Percentiles rank a stretch among this genome's conserved stretches.
phyloP scores from a whole-genome alignment of 1,139 yeast species.

The Starmera stellimalicola region DNA sequence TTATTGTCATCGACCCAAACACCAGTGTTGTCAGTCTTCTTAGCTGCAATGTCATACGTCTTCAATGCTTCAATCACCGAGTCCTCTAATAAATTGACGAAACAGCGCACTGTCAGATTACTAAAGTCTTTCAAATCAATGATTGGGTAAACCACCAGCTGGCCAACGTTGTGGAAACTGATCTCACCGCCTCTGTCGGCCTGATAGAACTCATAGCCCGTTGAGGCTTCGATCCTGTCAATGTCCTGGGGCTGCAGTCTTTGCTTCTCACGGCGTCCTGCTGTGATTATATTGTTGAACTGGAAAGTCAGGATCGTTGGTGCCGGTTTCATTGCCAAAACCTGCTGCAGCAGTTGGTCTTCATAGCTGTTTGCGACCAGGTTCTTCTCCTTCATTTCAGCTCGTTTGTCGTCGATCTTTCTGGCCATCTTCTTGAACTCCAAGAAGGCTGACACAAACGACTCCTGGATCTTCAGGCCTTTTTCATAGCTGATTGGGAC shows the following conservation, averaged over 20 bases:
- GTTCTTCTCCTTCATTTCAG: slow-evolving; percentile 32
- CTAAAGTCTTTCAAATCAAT: slow-evolving; percentile 59
- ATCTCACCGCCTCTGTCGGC: slow-evolving; percentile 94
- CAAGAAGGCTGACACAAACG: slow-evolving; percentile 50
- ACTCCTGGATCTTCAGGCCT: slow-evolving; percentile 57
- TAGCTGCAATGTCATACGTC: slow-evolving; percentile 18
- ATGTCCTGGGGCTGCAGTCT: slow-evolving; percentile 30
- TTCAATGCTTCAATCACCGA: slow-evolving; percentile 47
- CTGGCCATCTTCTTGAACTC: slow-evolving; percentile 49
- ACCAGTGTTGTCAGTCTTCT: slow-evolving; percentile 68
- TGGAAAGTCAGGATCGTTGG: slow-evolving; percentile 72
- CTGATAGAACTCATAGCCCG: slow-evolving; percentile 51
- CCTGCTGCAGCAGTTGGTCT: slow-evolving; percentile 31
- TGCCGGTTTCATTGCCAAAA: slow-evolving; percentile 44
- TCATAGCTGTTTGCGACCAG: slow-evolving; percentile 37
- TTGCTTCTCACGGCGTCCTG: slow-evolving; percentile 70
- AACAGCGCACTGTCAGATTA: slow-evolving; percentile 61
- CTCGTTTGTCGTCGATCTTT: slow-evolving; percentile 34
- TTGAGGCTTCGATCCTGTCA: slow-evolving; percentile 18
- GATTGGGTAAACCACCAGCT: slow-evolving; percentile 76
- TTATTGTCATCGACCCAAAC: slow-evolving; percentile 59
- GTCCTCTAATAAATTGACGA: slow-evolving; percentile 60
- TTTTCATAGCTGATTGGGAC: slow-evolving; percentile 43
- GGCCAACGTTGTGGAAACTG: slow-evolving; percentile 96
- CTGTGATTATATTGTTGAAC: slow-evolving; percentile 78